These are phyloP conservation scores for Daldinia eschscholtzii DNA, from an alignment of 2,329 filamentous ascomycete species.

Conservation along the genomic window DNA sequence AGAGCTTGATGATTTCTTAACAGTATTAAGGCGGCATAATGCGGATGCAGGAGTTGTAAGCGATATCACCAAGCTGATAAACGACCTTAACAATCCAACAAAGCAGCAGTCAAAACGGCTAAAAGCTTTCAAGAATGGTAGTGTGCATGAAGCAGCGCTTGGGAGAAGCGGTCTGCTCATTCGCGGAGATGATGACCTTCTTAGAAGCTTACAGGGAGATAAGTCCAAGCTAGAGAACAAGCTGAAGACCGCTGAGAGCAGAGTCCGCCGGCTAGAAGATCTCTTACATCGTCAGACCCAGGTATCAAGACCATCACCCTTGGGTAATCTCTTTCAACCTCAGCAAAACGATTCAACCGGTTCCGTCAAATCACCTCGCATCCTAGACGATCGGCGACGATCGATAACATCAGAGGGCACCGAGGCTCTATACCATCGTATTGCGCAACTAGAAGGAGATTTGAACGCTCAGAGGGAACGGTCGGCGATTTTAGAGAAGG, in stretches of 20 bases:
- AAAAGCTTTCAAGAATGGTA: conserved; percentile 96
- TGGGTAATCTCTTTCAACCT: conserved; percentile 67
- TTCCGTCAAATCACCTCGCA: conserved; percentile 60
- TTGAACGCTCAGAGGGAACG: conserved; percentile 79
- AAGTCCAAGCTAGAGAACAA: conserved; percentile 81
- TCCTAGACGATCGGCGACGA: conserved; percentile 59
- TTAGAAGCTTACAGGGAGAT: conserved; percentile 82
- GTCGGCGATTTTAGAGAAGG: conserved; percentile 75
- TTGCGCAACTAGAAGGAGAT: conserved; percentile 80
- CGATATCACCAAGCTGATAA: conserved; percentile 81
- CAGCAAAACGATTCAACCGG: conserved; percentile 63
- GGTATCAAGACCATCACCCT: conserved; percentile 62
- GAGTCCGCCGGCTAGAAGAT: conserved; percentile 91
- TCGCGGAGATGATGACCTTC: conserved; percentile 87
- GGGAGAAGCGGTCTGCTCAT: conserved; percentile 88
- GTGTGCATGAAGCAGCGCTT: conserved; percentile 88
- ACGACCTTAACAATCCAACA: conserved; percentile 83
- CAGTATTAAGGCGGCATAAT: conserved; percentile 72
- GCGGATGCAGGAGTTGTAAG: conserved; percentile 75
- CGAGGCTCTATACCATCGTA: conserved; percentile 62
- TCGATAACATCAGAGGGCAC: conserved; percentile 60
- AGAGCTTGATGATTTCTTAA: conserved; percentile 81
- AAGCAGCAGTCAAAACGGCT: conserved; percentile 88
- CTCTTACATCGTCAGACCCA: conserved; percentile 86
- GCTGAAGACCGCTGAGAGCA: conserved; percentile 85